Evolutionary conservation across 2,329 filamentous ascomycete genomes (phyloP), one percentile per base, ranked within the genome.

Genomic region (Myriangium duriaei): DNA sequence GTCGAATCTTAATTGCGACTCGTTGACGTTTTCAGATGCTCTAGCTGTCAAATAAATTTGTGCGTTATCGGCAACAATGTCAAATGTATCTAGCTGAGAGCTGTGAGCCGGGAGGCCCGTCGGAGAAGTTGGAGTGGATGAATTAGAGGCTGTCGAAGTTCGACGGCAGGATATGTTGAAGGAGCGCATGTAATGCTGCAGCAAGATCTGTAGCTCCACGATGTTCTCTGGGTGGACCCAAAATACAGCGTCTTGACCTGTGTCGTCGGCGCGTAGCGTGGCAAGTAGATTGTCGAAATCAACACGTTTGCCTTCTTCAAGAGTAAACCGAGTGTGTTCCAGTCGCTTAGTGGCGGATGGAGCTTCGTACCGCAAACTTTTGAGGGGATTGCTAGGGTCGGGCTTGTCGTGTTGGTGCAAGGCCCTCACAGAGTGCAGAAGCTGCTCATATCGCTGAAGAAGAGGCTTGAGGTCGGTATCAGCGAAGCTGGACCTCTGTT

Each of bases 401-500:
- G 21, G n/a, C n/a, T 26, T 45, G 1, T 32, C 44, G 14, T 46
- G 42, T n/a, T 64, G 59, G 45, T 67, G 67, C 6, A 64, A 52
- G 7, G 57, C 55, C 39, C 67, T 56, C 19, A 69, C 57, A 29
- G 56, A 56, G 37, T 61, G 59, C 31, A 69, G 54, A 21, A 64
- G 59, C 30, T 61, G 55, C 30, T 65, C 63, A 49, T 67, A 71
- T 45, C 65, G 59, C 43, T 65, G 60, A 29, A 71, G 54, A 11
- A 69, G 50, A 28, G 64, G 60, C 26, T 61, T 62, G 43, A 84
- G 73, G 53, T 85, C 74, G 46, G 74, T 67, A 35, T 70, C 70
- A 5, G 78, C 80, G 52, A 88, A 85, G 57, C 78, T 82, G 57
- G 78, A 80, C 3, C 74, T 76, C 39, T 74, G 67, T 34, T 65